Base-by-base conservation (phyloP, 2,329 filamentous ascomycete genomes). In the Laburnicola sp. region DNA sequence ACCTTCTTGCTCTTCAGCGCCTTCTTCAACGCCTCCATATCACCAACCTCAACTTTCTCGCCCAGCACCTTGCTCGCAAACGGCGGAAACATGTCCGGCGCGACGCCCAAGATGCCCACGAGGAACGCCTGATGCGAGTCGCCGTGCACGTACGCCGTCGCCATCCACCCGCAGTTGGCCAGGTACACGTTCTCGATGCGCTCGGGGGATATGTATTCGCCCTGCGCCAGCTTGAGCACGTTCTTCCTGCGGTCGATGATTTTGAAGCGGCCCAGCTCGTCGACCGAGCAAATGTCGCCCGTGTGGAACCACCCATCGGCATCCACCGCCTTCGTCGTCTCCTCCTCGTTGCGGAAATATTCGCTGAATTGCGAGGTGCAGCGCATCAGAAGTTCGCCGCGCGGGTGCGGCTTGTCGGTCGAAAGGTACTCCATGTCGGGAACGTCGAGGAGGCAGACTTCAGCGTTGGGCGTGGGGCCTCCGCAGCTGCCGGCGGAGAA, bases 221-320 rank as follows among this genome's bases (percentile, higher is more conserved):
- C 94, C 75, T 99, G 94, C 0, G 93, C 87, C 49, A 99, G 84
- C 82, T 99, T 99, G 70, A 99, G 85, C n/a, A 99, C 90, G 75
- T 97, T 97, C 87, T 99, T 99, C 76, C 91, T 87, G 65, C 94
- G 91, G 75, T 99, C 94, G 65, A 99, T 87, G 74, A 99, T 96
- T 74, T 84, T 86, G 79, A 97, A 87, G 54, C 92, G 89, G 56
- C 94, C 94, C 68, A 89, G 75, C 60, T 86, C 85, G 74, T 99
- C 94, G 23, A 99, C 80, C 58, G 86, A 83, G 67, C 86, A 90
- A 59, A 99, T 93, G 66, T 99, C 94, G 48, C 94, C 94, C 0
- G 91, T 97, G 71, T 89, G 88, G 83, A 99, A 97, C 94, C 94
- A 99, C 55, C 94, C 94, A 59, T 97, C 91, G 28, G 86, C 78